Evolutionary conservation across 2,329 filamentous ascomycete species (phyloP), one percentile per base, ranked within the genome.

Genomic region (Penicillium brevicompactum): DNA sequence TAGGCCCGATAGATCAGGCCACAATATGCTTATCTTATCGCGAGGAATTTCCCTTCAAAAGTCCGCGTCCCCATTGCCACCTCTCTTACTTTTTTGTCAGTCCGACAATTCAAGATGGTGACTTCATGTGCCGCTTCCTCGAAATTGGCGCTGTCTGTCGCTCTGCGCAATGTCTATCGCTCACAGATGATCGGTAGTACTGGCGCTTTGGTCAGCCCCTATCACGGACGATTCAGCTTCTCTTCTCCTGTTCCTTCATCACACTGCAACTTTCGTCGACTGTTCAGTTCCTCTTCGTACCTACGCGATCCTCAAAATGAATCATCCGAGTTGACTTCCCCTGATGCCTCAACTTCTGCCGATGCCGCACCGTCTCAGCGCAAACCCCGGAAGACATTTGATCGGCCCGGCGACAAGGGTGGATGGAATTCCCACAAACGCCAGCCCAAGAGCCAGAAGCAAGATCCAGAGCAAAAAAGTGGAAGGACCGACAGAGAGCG

Each of bases 131-230:
- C 59, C 44, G 57, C 62, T 3, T 67, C 69, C n/a, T 60, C 66
- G 2, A 67, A 49, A 11, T 44, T 70, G 51, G 60, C 63, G 27
- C 53, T 72, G 11, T 60, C 71, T 10, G 59, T 51, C 4, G 40
- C 67, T 9, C 51, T 72, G 13, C 63, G 60, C 48, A 63, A 57
- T 46, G 47, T 69, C 11, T 66, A 67, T 31, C 62, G 57, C 38
- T 58, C 65, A 8, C 64, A 71, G 31, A 47, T 65, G 40, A 51
- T 57, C 34, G 46, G 50, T 32, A 53, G 60, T 14, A 22, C 60
- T 32, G 51, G 55, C 45, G 24, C 50, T 38, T 53, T 27, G 47
- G 42, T 47, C 21, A 30, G 30, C 46, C 51, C 53, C 30, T 40
- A 21, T 30, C 53, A 32, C 21, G 51, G 37, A 42, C 22, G 24